Evolutionary conservation across 2,329 filamentous ascomycete species (phyloP), one percentile per base, ranked within the genome.

Genomic region (Penicillium fuscoglaucum): DNA sequence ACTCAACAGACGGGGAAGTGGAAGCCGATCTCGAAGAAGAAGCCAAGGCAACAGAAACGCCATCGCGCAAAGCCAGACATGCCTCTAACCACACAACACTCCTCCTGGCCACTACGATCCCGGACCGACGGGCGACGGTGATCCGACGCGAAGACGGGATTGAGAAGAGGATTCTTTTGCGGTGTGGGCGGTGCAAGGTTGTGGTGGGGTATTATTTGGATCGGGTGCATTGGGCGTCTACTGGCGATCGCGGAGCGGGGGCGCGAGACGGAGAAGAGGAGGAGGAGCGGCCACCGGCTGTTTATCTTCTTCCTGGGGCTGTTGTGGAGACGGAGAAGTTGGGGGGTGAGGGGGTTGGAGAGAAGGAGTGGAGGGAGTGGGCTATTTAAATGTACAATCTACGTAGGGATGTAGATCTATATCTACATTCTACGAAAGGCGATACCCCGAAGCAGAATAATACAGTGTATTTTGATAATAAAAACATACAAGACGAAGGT

Each of bases 201-300:
- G 79, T 83, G 1, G 77, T 89, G 45, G 87, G 84, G 29, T 90
- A 90, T 75, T 79, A 83, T 67, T 72, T 90, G 43, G 83, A 85
- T 66, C 74, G 74, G 68, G 74, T 77, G 52, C 82, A 84, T 70
- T 85, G 60, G 54, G 43, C 17, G 9, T 26, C 31, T 37, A 39
- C 10, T 39, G 28, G 40, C 13, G 46, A 24, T 24, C 17, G 53
- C 58, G 31, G 63, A 50, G 59, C n/a, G 65, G 60, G 28, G 64
- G 47, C 3, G 63, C 60, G 5, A 17, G 64, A 52, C 12, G 51
- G 58, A 39, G 63, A 58, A 6, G 51, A 45, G 64, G 67, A 45
- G 63, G 67, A 58, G 52, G 73, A 77, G 45, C 76, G 80, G 55
- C 66, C 61, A 17, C 73, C 68, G 66, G 78, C 84, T 46, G 72